phyloP scores from a whole-genome alignment of 768 basidiomycete species.

The Roridomyces roridus region DNA sequence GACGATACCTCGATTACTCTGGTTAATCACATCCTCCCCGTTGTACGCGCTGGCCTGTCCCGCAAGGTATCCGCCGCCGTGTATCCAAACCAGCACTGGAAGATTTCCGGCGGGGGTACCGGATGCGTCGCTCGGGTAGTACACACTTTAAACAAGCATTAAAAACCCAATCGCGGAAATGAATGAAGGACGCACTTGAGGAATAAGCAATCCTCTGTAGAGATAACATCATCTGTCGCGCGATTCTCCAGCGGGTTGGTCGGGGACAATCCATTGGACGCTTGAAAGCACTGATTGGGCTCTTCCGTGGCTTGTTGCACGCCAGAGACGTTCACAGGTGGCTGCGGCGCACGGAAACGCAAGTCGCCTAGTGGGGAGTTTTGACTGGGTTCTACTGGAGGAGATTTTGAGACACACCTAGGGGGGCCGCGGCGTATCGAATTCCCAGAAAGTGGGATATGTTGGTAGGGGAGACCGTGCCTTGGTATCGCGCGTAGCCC shows the following conservation, averaged over 20 bases:
- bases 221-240: not conserved
- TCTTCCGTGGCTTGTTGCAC: conserved; percentile 3
- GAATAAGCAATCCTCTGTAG: conserved; percentile 32
- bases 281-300: conserved; percentile 10
- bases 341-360: conserved; percentile 14
- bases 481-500: conserved; percentile 35
- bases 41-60: not conserved
- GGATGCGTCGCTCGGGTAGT: conserved; percentile 28
- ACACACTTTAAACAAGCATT: conserved; percentile 1
- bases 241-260: conserved; percentile 7
- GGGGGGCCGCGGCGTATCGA: conserved; percentile 24
- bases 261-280: not conserved
- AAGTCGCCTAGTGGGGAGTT: not conserved
- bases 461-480: conserved; percentile 20
- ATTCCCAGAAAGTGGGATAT: conserved; percentile 34
- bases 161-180: not conserved
- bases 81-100: conserved; percentile 26
- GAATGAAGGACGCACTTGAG: conserved; percentile 23
- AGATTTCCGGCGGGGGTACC: conserved; percentile 15
- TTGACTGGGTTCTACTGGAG: not conserved
- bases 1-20: no score
- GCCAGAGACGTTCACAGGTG: conserved; percentile 20
- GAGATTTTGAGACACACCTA: conserved; percentile 5
- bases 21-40: no score
- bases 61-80: conserved; percentile 25